A percentile compares a stretch with the other conserved stretches of the same genome.
phyloP scores from a whole-genome alignment of 352 stramenopile species.

The Albugo laibachii region DNA sequence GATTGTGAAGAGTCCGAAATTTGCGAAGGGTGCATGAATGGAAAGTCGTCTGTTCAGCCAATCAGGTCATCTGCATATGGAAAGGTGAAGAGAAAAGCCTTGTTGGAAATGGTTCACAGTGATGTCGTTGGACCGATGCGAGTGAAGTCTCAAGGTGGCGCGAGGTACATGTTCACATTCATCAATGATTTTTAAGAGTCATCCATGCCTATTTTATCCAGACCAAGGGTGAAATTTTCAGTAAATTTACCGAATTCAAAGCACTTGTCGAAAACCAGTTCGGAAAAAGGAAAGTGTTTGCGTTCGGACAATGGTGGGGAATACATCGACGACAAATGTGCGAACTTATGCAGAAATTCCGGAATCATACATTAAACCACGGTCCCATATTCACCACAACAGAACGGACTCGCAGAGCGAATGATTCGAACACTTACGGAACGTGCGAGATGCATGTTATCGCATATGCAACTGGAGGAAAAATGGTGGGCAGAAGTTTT shows the following conservation, averaged over 20 bases:
- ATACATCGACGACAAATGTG: slow-evolving; percentile 3
- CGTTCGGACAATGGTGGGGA: slow-evolving; percentile 16
- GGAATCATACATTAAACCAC: not conserved
- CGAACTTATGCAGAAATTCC: no score
- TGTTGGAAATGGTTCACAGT: not conserved
- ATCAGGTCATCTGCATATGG: not conserved
- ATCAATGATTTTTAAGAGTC: slow-evolving; percentile 7
- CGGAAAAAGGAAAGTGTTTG: slow-evolving; percentile 8
- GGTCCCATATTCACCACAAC: slow-evolving; percentile 9
- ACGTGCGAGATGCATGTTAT: slow-evolving; percentile 7
- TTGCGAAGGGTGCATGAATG: not conserved
- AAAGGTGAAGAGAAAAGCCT: not conserved
- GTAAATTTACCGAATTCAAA: slow-evolving; percentile 7
- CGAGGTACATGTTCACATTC: slow-evolving; percentile 5
- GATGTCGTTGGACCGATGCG: not conserved
- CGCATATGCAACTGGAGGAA: slow-evolving; percentile 2
- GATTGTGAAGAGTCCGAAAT: not conserved
- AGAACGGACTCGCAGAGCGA: slow-evolving; percentile 9
- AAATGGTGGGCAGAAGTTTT: no score
- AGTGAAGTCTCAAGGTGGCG: not conserved
- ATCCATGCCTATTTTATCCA: slow-evolving; percentile 11
- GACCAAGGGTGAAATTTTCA: slow-evolving; percentile 6
- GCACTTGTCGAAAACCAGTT: slow-evolving; percentile 9
- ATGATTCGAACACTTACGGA: slow-evolving; percentile 9
- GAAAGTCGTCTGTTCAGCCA: not conserved